phyloP scores from a whole-genome alignment of 108 stramenopile species.

The Schizochytrium sp. region DNA sequence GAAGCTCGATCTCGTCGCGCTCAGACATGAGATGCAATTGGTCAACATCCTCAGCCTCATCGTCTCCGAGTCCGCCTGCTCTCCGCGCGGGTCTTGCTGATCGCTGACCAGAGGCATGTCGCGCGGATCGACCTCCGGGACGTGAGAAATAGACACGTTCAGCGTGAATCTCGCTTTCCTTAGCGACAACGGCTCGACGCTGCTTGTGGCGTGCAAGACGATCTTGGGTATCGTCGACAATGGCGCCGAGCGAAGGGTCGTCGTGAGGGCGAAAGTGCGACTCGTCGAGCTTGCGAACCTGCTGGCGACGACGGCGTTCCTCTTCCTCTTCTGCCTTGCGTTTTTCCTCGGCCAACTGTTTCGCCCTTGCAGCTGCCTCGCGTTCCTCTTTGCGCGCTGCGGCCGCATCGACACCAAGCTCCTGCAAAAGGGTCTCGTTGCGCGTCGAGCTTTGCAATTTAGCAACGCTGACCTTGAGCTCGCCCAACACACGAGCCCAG shows the following conservation, averaged over 20 bases:
- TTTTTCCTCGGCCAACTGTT: neutral
- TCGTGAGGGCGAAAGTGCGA: neutral
- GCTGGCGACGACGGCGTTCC: neutral
- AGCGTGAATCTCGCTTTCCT: slow-evolving; percentile 52
- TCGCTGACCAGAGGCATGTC: no score
- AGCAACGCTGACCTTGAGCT: neutral
- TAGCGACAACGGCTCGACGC: slow-evolving; percentile 63
- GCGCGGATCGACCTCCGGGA: neutral
- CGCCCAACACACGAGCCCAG: neutral
- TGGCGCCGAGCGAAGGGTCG: neutral
- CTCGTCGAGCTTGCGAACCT: neutral
- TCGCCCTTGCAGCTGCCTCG: neutral
- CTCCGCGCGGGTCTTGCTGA: neutral
- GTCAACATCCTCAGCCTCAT: slow-evolving; percentile 24
- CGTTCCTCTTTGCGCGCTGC: neutral
- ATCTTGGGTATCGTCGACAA: neutral
- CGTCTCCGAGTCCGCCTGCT: slow-evolving; percentile 7
- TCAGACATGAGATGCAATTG: slow-evolving; percentile 19
- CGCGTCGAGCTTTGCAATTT: neutral
- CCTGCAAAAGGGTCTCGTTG: neutral
- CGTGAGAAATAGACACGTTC: neutral
- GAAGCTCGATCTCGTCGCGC: neutral
- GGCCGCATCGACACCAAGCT: neutral
- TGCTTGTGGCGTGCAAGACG: slow-evolving; percentile 77
- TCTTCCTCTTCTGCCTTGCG: neutral